A percentile compares a stretch with the other conserved stretches of the same genome.
Conservation (phyloP, 192 early-diverging fungal species). For the Anaeromyces robustus region DNA sequence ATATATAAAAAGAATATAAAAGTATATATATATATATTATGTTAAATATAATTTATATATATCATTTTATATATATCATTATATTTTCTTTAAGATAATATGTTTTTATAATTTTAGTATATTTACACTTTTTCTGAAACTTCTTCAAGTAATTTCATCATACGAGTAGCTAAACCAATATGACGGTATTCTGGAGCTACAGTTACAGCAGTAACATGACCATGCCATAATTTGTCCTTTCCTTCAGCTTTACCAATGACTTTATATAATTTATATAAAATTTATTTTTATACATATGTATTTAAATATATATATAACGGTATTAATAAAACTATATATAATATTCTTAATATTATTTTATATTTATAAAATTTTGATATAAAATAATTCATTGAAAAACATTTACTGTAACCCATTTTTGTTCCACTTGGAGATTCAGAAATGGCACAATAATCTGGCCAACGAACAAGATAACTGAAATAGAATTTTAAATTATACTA, state of each 20-base stretch:
- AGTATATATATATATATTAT: too few species aligned
- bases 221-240: conserved; percentile 75
- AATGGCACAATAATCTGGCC: conserved; percentile 85
- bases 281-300: not conserved
- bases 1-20: too few species aligned
- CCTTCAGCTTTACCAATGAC: conserved; percentile 97
- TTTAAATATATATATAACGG: too few species aligned
- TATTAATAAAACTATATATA: too few species aligned
- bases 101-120: not conserved
- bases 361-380: not conserved
- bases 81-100: too few species aligned
- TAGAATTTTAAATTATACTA: conserved; percentile 92
- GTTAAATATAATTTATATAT: too few species aligned
- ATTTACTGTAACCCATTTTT: conserved; percentile 73
- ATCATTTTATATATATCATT: too few species aligned
- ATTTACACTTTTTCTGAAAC: conserved; percentile 71
- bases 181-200: conserved; percentile 90
- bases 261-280: not conserved
- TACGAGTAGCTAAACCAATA: conserved; percentile 68
- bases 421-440: conserved; percentile 53
- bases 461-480: conserved; percentile 74
- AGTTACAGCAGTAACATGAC: conserved; percentile 94
- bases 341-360: too few species aligned
- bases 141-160: conserved; percentile 80
- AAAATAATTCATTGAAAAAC: not conserved